A percentile compares a stretch with the other conserved stretches of the same genome.
phyloP scores from a whole-genome alignment of 225 moss, liverwort and hornwort genomes.

The Pleurozium schreberi region DNA sequence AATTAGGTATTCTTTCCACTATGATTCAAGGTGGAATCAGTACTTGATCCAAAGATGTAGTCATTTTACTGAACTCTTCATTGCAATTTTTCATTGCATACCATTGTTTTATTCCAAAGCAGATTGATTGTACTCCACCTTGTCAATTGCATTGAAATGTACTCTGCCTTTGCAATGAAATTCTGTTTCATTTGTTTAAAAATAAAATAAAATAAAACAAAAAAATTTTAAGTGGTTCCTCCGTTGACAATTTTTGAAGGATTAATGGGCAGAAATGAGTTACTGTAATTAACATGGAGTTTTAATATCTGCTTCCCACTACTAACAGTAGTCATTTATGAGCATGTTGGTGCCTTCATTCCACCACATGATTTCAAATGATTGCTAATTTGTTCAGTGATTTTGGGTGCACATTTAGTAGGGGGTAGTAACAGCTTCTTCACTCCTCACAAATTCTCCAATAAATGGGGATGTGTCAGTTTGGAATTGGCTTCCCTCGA shows the following conservation, averaged over 20 bases:
- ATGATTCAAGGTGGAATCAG: conserved; percentile 17
- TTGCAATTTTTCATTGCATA: conserved; percentile 27
- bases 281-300: not conserved
- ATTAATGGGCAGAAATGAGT: not conserved
- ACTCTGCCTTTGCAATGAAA: no score
- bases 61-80: not conserved
- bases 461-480: no score
- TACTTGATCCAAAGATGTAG: conserved; percentile 3
- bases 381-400: not conserved
- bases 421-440: no score
- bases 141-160: not conserved
- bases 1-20: conserved; percentile 16
- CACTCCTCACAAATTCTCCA: no score
- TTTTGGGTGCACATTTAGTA: not conserved
- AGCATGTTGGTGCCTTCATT: not conserved
- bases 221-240: no score
- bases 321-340: not conserved
- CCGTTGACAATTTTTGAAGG: not conserved
- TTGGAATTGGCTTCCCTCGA: no score
- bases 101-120: not conserved
- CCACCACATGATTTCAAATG: not conserved
- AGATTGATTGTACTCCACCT: not conserved
- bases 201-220: no score
- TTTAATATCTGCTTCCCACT: not conserved
- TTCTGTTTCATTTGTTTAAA: no score